Conservation (phyloP, 768 basidiomycete genomes). For the Suillus occidentalis region DNA sequence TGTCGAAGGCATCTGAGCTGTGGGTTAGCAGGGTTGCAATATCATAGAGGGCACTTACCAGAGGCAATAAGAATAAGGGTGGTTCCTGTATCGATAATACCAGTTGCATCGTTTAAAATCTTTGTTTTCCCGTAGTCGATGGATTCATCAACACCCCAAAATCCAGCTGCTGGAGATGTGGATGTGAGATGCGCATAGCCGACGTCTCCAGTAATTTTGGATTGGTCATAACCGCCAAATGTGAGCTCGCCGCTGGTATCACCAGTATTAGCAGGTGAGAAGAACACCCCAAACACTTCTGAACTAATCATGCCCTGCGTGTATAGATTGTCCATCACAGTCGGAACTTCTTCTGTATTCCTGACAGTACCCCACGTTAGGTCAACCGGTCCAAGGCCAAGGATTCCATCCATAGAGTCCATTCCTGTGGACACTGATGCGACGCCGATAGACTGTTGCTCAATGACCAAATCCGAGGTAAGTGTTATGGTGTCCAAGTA, state of each 20-base stretch:
- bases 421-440: conserved; percentile 16
- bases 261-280: conserved; percentile 22
- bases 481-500: conserved; percentile 17
- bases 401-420: neutral
- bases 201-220: neutral
- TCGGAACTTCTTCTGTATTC: conserved; percentile 24
- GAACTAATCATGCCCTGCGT: conserved; percentile 27
- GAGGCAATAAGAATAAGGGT: conserved; percentile 25
- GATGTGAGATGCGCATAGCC: conserved; percentile 23
- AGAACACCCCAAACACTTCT: conserved; percentile 34
- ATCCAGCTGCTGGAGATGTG: conserved; percentile 29
- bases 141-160: conserved; percentile 37
- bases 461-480: conserved; percentile 14
- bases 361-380: conserved; percentile 30
- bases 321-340: conserved; percentile 36
- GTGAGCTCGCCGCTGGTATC: conserved; percentile 13
- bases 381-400: conserved; percentile 32
- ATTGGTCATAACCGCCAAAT: neutral
- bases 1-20: conserved; percentile 14
- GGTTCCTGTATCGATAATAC: conserved; percentile 40
- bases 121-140: conserved; percentile 27
- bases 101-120: conserved; percentile 26
- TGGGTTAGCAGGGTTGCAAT: neutral
- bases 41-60: neutral
- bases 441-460: conserved; percentile 33